Evolutionary conservation across 164 flowering plant species (phyloP).

Genomic region (Chloranthus sessilifolius): DNA sequence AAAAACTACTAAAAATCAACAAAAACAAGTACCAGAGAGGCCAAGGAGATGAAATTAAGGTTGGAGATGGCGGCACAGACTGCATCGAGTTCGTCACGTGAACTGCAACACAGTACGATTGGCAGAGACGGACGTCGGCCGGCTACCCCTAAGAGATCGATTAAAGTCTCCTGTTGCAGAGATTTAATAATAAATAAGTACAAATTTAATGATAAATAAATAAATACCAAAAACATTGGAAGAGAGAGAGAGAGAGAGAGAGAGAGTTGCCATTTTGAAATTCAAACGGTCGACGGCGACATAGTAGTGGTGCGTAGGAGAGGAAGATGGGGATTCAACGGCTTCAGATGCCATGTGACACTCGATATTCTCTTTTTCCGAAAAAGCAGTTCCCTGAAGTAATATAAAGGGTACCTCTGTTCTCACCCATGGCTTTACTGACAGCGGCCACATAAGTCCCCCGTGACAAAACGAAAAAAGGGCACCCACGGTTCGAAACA

Average conservation of each 20-base stretch:
- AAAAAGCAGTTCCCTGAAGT: no score
- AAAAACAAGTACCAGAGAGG: conserved; percentile 50
- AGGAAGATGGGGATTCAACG: conserved; percentile 16
- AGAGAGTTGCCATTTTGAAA: conserved; percentile 62
- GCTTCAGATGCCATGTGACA: conserved; percentile 22
- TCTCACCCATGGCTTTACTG: no score
- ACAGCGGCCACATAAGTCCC: no score
- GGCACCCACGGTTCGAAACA: no score
- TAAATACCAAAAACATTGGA: not conserved
- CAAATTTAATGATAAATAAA: not conserved
- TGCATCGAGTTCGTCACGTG: conserved; percentile 93
- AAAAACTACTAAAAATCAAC: no score
- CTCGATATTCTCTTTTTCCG: no score
- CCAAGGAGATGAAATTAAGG: conserved; percentile 52
- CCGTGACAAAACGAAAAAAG: no score
- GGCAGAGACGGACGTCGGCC: conserved; percentile 67
- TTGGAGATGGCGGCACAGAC: conserved; percentile 67
- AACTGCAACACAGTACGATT: conserved; percentile 78
- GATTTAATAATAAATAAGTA: conserved; percentile 5
- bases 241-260: not conserved
- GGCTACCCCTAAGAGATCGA: conserved; percentile 68
- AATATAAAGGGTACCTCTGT: no score
- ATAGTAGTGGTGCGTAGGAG: conserved; percentile 65
- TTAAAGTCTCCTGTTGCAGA: conserved; percentile 81
- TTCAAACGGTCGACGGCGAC: conserved; percentile 84